Conservation (phyloP, 2,329 filamentous ascomycete genomes). For the Alternaria arbusti region DNA sequence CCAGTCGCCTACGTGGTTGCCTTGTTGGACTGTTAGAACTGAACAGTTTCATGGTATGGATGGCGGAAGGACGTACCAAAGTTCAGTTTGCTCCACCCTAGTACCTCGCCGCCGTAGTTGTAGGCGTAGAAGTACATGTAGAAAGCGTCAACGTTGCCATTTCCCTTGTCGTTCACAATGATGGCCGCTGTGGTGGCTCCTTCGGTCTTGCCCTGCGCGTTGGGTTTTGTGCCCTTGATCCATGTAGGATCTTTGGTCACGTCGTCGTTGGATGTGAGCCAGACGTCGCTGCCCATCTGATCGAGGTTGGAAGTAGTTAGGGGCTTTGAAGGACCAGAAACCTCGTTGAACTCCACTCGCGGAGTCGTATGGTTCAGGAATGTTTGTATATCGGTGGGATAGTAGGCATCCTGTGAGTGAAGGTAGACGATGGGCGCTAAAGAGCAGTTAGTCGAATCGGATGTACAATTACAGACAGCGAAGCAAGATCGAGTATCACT, state of each 20-base stretch:
- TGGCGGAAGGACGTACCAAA: constrained; percentile 45
- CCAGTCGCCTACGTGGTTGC: constrained; percentile 70
- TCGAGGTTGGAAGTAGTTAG: constrained; percentile 53
- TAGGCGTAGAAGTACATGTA: constrained; percentile 69
- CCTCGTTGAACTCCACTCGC: constrained; percentile 43
- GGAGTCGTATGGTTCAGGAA: constrained; percentile 53
- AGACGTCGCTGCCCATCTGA: constrained; percentile 51
- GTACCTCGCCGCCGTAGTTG: constrained; percentile 61
- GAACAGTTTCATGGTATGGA: background rate
- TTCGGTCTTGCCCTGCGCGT: constrained; percentile 57
- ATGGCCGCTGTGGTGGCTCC: constrained; percentile 59
- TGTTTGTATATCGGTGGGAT: constrained; percentile 52
- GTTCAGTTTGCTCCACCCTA: constrained; percentile 49
- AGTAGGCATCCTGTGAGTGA: constrained; percentile 51
- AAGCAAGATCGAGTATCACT: background rate
- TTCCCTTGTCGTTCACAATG: constrained; percentile 64
- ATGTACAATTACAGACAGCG: background rate
- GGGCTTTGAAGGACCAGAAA: constrained; percentile 44
- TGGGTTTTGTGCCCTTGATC: constrained; percentile 61
- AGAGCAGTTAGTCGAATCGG: constrained; percentile 8
- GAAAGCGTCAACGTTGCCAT: constrained; percentile 63
- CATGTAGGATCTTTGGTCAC: constrained; percentile 51
- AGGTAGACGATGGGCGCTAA: constrained; percentile 55
- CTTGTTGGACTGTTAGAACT: constrained; percentile 20
- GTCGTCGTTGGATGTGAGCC: constrained; percentile 54